Evolutionary conservation across 306 rosid genomes (phyloP).

Genomic region (Fagus crenata): DNA sequence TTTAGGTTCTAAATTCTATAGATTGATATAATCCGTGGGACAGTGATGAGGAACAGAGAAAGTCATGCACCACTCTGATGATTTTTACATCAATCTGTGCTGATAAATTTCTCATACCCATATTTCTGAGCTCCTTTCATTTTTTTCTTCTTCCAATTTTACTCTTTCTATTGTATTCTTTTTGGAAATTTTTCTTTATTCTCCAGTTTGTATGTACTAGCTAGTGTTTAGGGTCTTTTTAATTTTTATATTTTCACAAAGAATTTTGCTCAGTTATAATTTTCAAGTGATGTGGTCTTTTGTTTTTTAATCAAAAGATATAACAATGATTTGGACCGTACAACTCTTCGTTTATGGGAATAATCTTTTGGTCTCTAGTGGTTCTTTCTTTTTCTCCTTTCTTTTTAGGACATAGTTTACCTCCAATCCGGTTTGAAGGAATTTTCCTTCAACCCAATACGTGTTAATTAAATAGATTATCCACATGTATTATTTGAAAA

Average conservation of each 20-base stretch:
- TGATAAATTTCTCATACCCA: constrained; percentile 82
- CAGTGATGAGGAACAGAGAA: constrained; percentile 64
- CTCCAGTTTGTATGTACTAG: neutral
- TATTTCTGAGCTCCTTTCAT: constrained; percentile 24
- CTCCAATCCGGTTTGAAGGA: too few relatives aligned
- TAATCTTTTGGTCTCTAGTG: constrained; percentile 73
- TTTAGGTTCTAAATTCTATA: too few relatives aligned
- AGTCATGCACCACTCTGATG: constrained; percentile 98
- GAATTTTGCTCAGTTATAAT: too few relatives aligned
- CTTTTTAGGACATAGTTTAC: too few relatives aligned
- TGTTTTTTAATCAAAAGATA: constrained; percentile 5
- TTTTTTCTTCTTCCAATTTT: neutral
- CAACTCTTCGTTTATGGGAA: constrained; percentile 69
- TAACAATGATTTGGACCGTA: constrained; percentile 98
- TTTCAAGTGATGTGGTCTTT: constrained; percentile 66
- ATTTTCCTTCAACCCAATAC: too few relatives aligned
- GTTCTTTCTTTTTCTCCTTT: constrained; percentile 32
- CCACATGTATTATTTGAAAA: too few relatives aligned
- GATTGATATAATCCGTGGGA: neutral
- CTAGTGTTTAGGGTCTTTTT: too few relatives aligned
- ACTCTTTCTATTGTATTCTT: too few relatives aligned
- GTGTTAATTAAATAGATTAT: too few relatives aligned
- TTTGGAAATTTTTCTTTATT: neutral
- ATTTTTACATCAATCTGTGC: constrained; percentile 46
- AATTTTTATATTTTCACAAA: neutral